phyloP scores from a whole-genome alignment of 169 alveolate genomes.

The Cryptosporidium parvum region DNA sequence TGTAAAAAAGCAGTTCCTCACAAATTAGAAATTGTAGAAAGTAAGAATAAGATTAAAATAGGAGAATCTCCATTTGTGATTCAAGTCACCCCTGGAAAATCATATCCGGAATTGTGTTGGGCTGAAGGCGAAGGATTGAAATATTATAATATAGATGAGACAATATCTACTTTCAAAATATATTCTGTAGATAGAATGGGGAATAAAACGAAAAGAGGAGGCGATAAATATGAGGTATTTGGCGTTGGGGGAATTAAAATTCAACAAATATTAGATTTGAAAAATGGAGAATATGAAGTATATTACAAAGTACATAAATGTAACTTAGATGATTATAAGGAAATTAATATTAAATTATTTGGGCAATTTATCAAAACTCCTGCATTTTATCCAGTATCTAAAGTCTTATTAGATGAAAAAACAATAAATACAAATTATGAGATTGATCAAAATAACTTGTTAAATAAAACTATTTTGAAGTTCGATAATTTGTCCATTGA shows the following conservation, averaged over 20 bases:
- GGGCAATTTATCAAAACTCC: constrained; percentile 67
- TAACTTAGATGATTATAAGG: constrained; percentile 64
- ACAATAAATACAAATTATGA: neutral
- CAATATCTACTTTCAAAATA: constrained; percentile 37
- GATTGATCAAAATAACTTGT: constrained; percentile 30
- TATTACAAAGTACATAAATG: constrained; percentile 46
- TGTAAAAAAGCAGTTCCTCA: constrained; percentile 74
- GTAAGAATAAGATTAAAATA: constrained; percentile 19
- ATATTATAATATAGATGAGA: constrained; percentile 17
- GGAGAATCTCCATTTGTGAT: constrained; percentile 68
- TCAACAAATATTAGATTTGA: constrained; percentile 75
- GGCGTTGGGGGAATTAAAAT: constrained; percentile 79
- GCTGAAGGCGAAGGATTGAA: constrained; percentile 68
- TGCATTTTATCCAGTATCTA: constrained; percentile 43
- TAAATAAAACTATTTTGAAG: constrained; percentile 9
- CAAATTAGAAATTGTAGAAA: constrained; percentile 46
- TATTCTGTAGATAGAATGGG: constrained; percentile 72
- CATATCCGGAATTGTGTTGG: constrained; percentile 67
- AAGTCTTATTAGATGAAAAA: neutral
- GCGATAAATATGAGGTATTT: constrained; percentile 76
- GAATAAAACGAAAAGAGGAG: constrained; percentile 76
- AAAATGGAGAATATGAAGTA: constrained; percentile 73
- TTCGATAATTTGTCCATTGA: constrained; percentile 62
- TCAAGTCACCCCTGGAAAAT: constrained; percentile 57
- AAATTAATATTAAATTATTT: constrained; percentile 56